These are phyloP conservation scores for Pulveroboletus ravenelii DNA, from an alignment of 768 basidiomycete species.

Conservation along the genomic window DNA sequence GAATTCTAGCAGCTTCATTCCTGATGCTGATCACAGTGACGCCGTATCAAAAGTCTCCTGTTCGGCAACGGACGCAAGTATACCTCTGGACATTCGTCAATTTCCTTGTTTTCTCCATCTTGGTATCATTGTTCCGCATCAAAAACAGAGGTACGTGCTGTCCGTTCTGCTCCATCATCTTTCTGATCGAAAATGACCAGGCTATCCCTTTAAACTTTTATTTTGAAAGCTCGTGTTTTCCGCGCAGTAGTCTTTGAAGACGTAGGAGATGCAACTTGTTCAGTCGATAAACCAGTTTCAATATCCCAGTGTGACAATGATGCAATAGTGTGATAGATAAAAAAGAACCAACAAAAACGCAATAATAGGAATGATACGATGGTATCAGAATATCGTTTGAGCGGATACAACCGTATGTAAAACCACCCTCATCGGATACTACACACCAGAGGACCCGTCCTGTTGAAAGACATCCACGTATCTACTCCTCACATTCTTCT, in stretches of 20 bases:
- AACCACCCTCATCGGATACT: not conserved
- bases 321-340: constrained; percentile 21
- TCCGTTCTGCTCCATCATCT: not conserved
- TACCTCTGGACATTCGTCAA: constrained; percentile 86
- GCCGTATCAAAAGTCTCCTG: constrained; percentile 68
- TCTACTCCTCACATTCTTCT: constrained; percentile 73
- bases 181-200: constrained; percentile 32
- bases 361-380: constrained; percentile 16
- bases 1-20: constrained; percentile 72
- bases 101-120: constrained; percentile 79
- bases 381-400: constrained; percentile 12
- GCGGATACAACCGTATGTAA: not conserved
- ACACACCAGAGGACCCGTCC: constrained; percentile 27
- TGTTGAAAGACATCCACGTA: constrained; percentile 91
- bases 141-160: constrained; percentile 76
- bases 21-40: constrained; percentile 76
- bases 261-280: not conserved
- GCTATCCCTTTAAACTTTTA: constrained; percentile 78
- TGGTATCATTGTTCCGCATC: constrained; percentile 81
- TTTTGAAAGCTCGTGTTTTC: constrained; percentile 37
- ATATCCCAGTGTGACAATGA: not conserved
- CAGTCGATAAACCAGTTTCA: not conserved
- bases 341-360: constrained; percentile 17
- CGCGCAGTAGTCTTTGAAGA: not conserved
- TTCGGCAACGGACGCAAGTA: constrained; percentile 77